Evolutionary conservation across 1,284 basidiomycete species (phyloP).

Genomic region (Melanopsichium pennsylvanicum): DNA sequence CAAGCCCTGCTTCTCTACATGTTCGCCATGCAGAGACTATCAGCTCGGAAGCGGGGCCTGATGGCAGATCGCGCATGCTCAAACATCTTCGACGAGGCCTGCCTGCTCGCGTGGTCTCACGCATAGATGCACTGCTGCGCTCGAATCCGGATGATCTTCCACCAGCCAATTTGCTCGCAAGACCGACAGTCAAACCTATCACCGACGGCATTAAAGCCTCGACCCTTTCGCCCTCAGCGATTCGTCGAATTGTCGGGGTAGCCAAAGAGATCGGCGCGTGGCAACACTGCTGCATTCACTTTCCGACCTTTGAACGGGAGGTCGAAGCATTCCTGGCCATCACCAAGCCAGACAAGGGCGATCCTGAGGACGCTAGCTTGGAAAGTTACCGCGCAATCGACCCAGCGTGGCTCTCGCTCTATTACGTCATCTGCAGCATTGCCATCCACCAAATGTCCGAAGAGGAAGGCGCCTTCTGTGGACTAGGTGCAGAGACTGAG

Average conservation of each 20-base stretch:
- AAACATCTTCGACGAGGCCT: constrained; percentile 35
- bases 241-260: constrained; percentile 26
- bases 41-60: not conserved
- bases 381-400: constrained; percentile 37
- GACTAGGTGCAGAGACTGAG: constrained; percentile 17
- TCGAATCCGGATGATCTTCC: constrained; percentile 27
- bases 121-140: constrained; percentile 20
- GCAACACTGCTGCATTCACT: constrained; percentile 51
- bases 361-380: not conserved
- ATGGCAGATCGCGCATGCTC: constrained; percentile 23
- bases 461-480: constrained; percentile 30
- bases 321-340: constrained; percentile 35
- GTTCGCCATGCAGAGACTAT: not conserved
- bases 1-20: constrained; percentile 1
- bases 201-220: constrained; percentile 27
- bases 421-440: constrained; percentile 46
- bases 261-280: constrained; percentile 47
- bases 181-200: constrained; percentile 16
- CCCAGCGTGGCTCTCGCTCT: constrained; percentile 45
- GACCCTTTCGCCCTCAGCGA: constrained; percentile 9
- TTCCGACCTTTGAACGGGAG: constrained; percentile 44
- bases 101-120: constrained; percentile 19
- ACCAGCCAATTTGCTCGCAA: constrained; percentile 31
- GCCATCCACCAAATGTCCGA: constrained; percentile 51
- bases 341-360: constrained; percentile 6